Evolutionary conservation across 148 eudicot genomes (phyloP).

Genomic region (Nepenthes mirabilis): DNA sequence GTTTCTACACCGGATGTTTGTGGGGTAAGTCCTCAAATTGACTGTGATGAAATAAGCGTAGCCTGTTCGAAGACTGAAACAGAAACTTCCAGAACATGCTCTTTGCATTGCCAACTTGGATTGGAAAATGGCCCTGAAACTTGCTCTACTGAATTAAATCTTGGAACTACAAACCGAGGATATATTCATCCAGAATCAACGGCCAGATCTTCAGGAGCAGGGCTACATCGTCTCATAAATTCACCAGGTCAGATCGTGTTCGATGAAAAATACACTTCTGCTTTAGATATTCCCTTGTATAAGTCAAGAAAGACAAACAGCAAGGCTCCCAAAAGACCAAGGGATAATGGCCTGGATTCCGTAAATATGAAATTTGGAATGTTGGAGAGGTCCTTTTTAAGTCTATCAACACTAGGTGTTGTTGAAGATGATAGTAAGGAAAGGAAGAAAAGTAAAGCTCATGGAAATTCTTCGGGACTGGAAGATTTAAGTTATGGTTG

Average conservation of each 20-base stretch:
- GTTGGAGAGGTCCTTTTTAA: constrained; percentile 35
- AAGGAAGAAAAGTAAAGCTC: constrained; percentile 28
- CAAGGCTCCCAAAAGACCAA: constrained; percentile 39
- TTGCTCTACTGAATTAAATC: constrained; percentile 44
- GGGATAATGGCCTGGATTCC: constrained; percentile 8
- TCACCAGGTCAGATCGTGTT: constrained; percentile 14
- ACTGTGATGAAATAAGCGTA: constrained; percentile 13
- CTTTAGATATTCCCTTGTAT: background rate
- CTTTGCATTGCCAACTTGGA: constrained; percentile 3
- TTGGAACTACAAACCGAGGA: constrained; percentile 23
- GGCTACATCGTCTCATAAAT: constrained; percentile 6
- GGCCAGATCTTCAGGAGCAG: constrained; percentile 11
- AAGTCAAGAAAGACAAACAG: background rate
- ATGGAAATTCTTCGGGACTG: constrained; percentile 12
- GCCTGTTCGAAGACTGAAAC: constrained; percentile 5
- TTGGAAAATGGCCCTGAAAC: constrained; percentile 17
- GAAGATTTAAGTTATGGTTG: constrained; percentile 15
- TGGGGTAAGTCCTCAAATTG: constrained; percentile 13
- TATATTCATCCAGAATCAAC: constrained; percentile 12
- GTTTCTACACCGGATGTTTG: constrained; percentile 10
- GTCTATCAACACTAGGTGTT: constrained; percentile 30
- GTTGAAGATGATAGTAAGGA: constrained; percentile 17
- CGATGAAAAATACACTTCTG: constrained; percentile 4
- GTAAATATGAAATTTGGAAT: constrained; percentile 14
- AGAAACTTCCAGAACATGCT: constrained; percentile 1